Evolutionary conservation across 768 basidiomycete species (phyloP).

Genomic region (Russula sp.): DNA sequence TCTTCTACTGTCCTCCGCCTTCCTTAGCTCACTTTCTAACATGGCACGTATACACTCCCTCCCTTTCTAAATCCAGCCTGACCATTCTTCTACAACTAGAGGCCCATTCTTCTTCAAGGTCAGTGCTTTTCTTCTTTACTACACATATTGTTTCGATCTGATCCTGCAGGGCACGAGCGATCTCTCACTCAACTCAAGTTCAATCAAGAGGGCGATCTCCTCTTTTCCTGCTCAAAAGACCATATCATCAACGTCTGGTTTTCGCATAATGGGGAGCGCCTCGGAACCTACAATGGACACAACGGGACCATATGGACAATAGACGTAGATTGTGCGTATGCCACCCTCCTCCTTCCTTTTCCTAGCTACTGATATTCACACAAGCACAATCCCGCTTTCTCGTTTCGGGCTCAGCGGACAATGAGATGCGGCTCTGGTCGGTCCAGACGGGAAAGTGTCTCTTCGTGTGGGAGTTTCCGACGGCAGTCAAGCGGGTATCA

Average conservation of each 20-base stretch:
- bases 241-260: slow-evolving; percentile 94
- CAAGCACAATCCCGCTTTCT: slow-evolving; percentile 79
- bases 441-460: slow-evolving; percentile 88
- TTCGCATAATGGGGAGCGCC: slow-evolving; percentile 92
- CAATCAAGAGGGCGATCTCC: slow-evolving; percentile 91
- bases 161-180: slow-evolving; percentile 79
- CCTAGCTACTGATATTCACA: background rate
- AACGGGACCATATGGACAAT: slow-evolving; percentile 97
- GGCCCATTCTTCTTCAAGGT: slow-evolving; percentile 12
- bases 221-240: slow-evolving; percentile 96
- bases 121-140: background rate
- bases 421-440: slow-evolving; percentile 84
- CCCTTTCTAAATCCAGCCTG: background rate
- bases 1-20: too few species aligned
- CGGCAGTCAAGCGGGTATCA: slow-evolving; percentile 91
- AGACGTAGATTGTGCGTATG: slow-evolving; percentile 80
- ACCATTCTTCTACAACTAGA: background rate
- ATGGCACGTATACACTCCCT: background rate
- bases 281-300: slow-evolving; percentile 94
- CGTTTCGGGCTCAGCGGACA: slow-evolving; percentile 91
- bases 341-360: background rate
- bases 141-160: background rate
- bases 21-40: too few species aligned
- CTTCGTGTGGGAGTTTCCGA: slow-evolving; percentile 95
- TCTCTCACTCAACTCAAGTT: slow-evolving; percentile 97